A percentile compares a stretch with the other conserved stretches of the same genome.
Conservation (phyloP, 2,329 filamentous ascomycete genomes). For the Cordyceps javanica region DNA sequence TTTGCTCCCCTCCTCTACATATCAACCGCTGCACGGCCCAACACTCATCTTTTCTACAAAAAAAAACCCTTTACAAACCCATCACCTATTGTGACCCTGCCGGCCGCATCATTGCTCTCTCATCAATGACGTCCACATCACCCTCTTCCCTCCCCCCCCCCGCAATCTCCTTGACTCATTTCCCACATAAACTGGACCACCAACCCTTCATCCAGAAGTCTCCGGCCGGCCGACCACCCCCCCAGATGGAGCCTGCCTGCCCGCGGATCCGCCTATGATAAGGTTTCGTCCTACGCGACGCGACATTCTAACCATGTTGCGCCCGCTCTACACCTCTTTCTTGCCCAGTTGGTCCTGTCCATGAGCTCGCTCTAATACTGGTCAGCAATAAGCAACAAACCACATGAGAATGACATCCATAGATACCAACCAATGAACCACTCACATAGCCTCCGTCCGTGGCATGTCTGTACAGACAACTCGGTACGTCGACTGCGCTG, state of each 20-base stretch:
- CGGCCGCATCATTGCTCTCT: not conserved
- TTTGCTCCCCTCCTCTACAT: too few relatives aligned
- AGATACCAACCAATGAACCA: not conserved
- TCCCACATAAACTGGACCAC: not conserved
- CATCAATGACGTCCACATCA: not conserved
- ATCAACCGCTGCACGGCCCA: not conserved
- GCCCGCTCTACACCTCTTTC: not conserved
- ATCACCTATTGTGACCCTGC: too few relatives aligned
- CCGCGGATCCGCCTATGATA: slow-evolving; percentile 9
- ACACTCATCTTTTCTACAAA: too few relatives aligned
- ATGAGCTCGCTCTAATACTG: not conserved
- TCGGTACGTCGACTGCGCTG: too few relatives aligned
- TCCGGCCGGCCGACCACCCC: too few relatives aligned
- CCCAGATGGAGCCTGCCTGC: too few relatives aligned
- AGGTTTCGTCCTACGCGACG: not conserved
- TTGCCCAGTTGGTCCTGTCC: not conserved
- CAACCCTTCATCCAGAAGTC: too few relatives aligned
- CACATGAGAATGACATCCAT: not conserved
- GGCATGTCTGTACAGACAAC: too few relatives aligned
- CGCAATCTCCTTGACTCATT: not conserved
- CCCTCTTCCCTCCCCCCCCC: not conserved
- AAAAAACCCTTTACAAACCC: too few relatives aligned
- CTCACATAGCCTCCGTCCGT: too few relatives aligned
- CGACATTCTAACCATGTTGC: not conserved
- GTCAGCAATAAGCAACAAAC: not conserved